Evolutionary conservation across 768 basidiomycete species (phyloP), one percentile per base, ranked within the genome.

Genomic region (Termitomyces heimii): DNA sequence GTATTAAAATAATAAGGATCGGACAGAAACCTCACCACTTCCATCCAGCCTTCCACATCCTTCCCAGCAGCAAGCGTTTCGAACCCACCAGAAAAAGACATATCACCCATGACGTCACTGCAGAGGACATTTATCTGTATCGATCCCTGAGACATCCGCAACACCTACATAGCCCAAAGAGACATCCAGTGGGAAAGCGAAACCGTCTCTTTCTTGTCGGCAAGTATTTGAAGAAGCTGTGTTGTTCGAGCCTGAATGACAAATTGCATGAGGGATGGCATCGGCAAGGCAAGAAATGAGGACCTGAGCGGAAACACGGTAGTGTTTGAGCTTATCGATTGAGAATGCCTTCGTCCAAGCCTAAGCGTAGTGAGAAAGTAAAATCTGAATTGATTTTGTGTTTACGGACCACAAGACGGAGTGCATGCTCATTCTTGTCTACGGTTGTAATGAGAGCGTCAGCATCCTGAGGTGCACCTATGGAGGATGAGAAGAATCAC

Each of bases 41-140:
- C 62, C 60, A 64, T 59, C 67, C 67, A 66, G 3, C 64, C 65
- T 44, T 68, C 67, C 9, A 28, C 53, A 50, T 68, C 67, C 37
- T 62, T 52, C n/a, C 62, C 67, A 5, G 58, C 64, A 20, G 40
- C 53, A 48, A 68, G 60, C 5, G 62, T 66, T 48, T 68, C 67
- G 37, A 66, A 66, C 3, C 67, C 67, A 16, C 67, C 67, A 20
- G 63, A 65, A 53, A 68, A 68, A 10, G 59, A 54, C 63, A 66
- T 67, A 55, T 67, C 67, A 22, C 67, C 67, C 62, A 66, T 68
- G n/a, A 59, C 52, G 52, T 68, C 65, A 53, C 66, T 67, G 24
- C 1, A 39, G 14, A 28, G 50, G 28, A 31, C 31, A 24, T 31
- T 26, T 14, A 49, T 6, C 18, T 13, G 37, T 53, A 40, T 31